A percentile compares a stretch with the other conserved stretches of the same genome.
phyloP scores from a whole-genome alignment of 371 early-diverging fungal genomes.

The Actinomortierella wolfii region DNA sequence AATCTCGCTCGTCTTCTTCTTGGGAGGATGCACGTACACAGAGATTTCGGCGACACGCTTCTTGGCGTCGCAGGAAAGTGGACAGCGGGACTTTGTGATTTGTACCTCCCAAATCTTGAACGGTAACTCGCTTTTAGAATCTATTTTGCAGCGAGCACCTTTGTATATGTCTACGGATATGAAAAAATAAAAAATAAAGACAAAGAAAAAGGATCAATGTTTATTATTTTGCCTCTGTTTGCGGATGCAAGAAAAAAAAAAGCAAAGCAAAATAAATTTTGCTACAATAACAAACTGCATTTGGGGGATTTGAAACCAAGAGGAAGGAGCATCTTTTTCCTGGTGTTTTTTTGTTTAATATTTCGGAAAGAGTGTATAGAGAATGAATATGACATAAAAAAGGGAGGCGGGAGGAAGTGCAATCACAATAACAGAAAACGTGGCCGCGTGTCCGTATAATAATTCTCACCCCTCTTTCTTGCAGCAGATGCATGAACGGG shows the following conservation, averaged over 20 bases:
- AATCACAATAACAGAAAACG: too few species aligned
- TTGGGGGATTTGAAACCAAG: too few species aligned
- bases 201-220: not conserved
- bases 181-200: constrained; percentile 2
- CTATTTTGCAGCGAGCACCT: constrained; percentile 51
- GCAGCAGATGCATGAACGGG: too few species aligned
- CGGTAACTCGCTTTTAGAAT: constrained; percentile 75
- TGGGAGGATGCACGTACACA: constrained; percentile 96
- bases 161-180: not conserved
- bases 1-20: constrained; percentile 85
- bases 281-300: too few species aligned
- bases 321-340: too few species aligned
- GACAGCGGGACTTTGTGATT: constrained; percentile 82
- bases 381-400: too few species aligned
- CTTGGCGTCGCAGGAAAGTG: constrained; percentile 77
- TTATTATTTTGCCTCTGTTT: not conserved
- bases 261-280: not conserved
- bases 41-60: constrained; percentile 90
- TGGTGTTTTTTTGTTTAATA: too few species aligned
- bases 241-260: not conserved
- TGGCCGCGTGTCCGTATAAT: too few species aligned
- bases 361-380: too few species aligned
- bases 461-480: too few species aligned
- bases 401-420: too few species aligned
- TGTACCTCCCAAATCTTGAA: constrained; percentile 89